phyloP scores from a whole-genome alignment of 1,284 basidiomycete species.

The Moniliophthora roreri region DNA sequence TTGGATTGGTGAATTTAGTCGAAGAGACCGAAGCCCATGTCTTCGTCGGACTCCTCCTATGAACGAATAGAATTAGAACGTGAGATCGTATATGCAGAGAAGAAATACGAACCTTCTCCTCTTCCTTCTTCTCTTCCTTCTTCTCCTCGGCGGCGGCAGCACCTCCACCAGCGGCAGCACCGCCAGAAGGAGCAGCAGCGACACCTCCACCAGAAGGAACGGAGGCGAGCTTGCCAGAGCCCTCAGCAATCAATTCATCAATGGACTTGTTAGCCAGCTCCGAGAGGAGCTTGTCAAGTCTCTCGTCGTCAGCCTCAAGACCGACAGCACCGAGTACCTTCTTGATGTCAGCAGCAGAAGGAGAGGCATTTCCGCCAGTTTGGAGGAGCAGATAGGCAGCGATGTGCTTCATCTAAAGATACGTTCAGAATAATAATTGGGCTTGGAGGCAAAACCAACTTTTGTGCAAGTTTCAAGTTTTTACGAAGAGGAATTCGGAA shows the following conservation, averaged over 20 bases:
- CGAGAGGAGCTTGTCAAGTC: slow-evolving; percentile 84
- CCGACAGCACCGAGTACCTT: slow-evolving; percentile 86
- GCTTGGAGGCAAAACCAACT: background rate
- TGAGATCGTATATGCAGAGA: background rate
- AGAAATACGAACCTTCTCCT: slow-evolving; percentile 63
- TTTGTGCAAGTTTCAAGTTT: background rate
- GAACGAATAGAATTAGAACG: slow-evolving; percentile 16
- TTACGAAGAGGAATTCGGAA: background rate
- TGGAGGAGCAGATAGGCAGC: slow-evolving; percentile 98
- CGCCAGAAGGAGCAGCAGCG: slow-evolving; percentile 47
- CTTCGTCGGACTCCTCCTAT: slow-evolving; percentile 86
- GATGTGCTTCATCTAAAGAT: slow-evolving; percentile 87
- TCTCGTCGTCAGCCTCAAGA: slow-evolving; percentile 86
- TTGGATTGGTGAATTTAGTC: slow-evolving; percentile 55
- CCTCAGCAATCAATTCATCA: slow-evolving; percentile 91
- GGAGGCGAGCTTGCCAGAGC: slow-evolving; percentile 91
- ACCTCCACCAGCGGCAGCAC: slow-evolving; percentile 58
- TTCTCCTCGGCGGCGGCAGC: slow-evolving; percentile 67
- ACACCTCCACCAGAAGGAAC: slow-evolving; percentile 83
- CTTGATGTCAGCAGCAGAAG: slow-evolving; percentile 89
- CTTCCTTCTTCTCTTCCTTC: slow-evolving; percentile 77
- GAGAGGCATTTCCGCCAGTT: slow-evolving; percentile 89
- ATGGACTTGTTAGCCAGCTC: slow-evolving; percentile 95
- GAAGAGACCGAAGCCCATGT: slow-evolving; percentile 95
- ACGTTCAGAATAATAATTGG: background rate